Percentiles rank a stretch among this genome's conserved stretches.
Evolutionary conservation across 164 flowering plant species (phyloP).

Genomic region (Magnolia changhungtana): DNA sequence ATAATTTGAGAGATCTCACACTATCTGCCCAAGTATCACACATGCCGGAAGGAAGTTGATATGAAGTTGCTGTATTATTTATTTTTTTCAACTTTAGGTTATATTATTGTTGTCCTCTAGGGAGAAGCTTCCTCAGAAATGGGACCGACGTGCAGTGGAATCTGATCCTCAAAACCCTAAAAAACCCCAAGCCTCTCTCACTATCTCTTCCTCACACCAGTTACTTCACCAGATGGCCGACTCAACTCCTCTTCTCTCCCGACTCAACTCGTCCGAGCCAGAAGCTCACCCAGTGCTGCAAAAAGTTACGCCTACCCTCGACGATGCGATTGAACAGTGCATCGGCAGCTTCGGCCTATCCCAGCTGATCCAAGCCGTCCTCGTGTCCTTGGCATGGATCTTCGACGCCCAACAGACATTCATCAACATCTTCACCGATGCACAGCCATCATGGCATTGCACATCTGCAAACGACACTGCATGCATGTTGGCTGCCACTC

Average conservation of each 20-base stretch:
- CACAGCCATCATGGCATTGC: slow-evolving; percentile 57
- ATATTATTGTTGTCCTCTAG: no score
- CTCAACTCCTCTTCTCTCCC: slow-evolving; percentile 11
- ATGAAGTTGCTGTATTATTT: no score
- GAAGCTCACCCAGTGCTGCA: background rate
- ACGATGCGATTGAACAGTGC: slow-evolving; percentile 41
- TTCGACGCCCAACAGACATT: slow-evolving; percentile 71
- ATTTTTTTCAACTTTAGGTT: no score
- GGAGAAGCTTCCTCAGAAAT: no score
- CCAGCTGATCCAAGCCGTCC: slow-evolving; percentile 47
- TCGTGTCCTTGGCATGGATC: slow-evolving; percentile 53
- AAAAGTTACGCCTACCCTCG: slow-evolving; percentile 21
- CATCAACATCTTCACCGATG: slow-evolving; percentile 59
- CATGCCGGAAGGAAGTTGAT: no score
- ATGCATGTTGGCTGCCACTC: slow-evolving; percentile 11
- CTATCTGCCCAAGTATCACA: no score
- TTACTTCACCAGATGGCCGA: background rate
- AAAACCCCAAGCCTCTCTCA: background rate
- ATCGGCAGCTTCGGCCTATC: slow-evolving; percentile 43
- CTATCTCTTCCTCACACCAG: background rate
- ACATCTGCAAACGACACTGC: background rate
- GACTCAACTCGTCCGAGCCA: background rate
- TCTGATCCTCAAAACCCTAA: no score
- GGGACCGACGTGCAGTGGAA: no score
- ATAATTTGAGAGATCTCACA: no score